These are phyloP conservation scores for Stagonosporopsis rhizophila DNA, from an alignment of 2,329 filamentous ascomycete genomes.

Conservation along the genomic window DNA sequence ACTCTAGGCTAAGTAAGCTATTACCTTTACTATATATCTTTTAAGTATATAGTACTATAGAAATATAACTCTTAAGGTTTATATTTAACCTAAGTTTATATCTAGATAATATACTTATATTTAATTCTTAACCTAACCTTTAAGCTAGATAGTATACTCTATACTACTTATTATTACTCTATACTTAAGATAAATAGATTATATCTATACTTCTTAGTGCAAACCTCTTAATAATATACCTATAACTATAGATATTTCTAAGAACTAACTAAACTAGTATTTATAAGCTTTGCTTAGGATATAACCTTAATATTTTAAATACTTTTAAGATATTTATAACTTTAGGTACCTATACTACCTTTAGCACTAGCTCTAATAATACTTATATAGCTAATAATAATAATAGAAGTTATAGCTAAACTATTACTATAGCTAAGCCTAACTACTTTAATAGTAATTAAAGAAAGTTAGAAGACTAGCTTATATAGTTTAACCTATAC, in stretches of 20 bases:
- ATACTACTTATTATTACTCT: too few relatives aligned
- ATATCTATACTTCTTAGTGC: neutral
- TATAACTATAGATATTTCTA: neutral
- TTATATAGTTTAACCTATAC: too few relatives aligned
- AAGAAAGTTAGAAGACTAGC: too few relatives aligned
- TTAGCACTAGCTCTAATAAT: neutral
- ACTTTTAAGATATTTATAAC: neutral
- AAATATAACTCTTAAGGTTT: too few relatives aligned
- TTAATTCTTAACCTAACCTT: too few relatives aligned
- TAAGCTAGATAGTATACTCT: too few relatives aligned
- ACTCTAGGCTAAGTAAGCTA: too few relatives aligned
- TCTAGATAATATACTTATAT: too few relatives aligned
- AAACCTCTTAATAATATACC: neutral
- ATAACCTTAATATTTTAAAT: neutral
- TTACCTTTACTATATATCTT: too few relatives aligned
- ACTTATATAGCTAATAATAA: neutral
- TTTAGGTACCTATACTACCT: neutral
- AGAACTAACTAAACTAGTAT: neutral
- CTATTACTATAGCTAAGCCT: neutral
- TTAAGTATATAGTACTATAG: too few relatives aligned
- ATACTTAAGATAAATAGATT: neutral
- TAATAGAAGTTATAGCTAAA: neutral
- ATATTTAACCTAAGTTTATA: too few relatives aligned
- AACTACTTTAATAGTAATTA: too few relatives aligned
- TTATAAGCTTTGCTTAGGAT: neutral